Conservation (phyloP, 768 basidiomycete species). For the Mycena filopes region DNA sequence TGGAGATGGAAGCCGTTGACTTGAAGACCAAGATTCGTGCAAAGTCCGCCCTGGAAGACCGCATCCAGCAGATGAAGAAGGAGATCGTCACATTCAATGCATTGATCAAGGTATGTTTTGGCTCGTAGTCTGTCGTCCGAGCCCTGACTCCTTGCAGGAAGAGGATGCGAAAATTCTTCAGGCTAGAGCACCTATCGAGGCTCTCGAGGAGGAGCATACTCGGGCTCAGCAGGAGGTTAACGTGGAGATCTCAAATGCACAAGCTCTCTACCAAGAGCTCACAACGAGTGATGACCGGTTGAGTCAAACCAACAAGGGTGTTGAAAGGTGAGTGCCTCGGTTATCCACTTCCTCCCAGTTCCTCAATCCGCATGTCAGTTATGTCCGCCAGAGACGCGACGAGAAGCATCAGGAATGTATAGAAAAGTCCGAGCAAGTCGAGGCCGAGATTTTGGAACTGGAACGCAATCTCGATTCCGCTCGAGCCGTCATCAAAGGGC, state of each 20-base stretch:
- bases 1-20: conserved; percentile 71
- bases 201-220: conserved; percentile 66
- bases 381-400: conserved; percentile 74
- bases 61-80: conserved; percentile 65
- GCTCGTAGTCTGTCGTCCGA: conserved; percentile 7
- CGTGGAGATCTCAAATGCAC: conserved; percentile 60
- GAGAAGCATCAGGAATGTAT: conserved; percentile 69
- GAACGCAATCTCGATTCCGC: conserved; percentile 49
- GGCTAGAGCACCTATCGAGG: conserved; percentile 72
- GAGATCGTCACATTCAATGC: conserved; percentile 59
- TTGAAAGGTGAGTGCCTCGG: conserved; percentile 65
- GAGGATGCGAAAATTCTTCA: conserved; percentile 69
- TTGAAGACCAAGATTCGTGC: conserved; percentile 69
- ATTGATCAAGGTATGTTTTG: conserved; percentile 60
- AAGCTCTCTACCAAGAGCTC: conserved; percentile 68
- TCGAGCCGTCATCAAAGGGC: conserved; percentile 58
- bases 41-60: conserved; percentile 64
- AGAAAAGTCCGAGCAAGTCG: conserved; percentile 59
- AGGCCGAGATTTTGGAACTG: conserved; percentile 50
- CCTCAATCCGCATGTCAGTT: conserved; percentile 57
- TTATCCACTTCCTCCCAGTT: not conserved
- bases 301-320: conserved; percentile 64
- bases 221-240: conserved; percentile 61
- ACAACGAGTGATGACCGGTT: conserved; percentile 73
- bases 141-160: conserved; percentile 54